Percentiles rank a stretch among this genome's conserved stretches.
phyloP scores from a whole-genome alignment of 2,329 filamentous ascomycete species.

The Cryphonectria radicalis region DNA sequence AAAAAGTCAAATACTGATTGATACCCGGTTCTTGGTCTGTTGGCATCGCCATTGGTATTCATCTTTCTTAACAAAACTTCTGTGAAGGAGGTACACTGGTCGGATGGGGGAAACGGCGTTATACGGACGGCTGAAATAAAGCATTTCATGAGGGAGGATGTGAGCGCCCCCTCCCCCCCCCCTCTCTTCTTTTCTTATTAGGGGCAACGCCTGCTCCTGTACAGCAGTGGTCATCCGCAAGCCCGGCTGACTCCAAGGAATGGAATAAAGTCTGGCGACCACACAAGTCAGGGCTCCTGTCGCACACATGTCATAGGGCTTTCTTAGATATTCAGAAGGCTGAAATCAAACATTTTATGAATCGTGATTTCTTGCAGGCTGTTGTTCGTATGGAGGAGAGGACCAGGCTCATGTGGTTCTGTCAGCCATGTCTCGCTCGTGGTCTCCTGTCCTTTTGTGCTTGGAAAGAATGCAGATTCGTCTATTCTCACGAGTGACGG shows the following conservation, averaged over 20 bases:
- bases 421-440: background rate
- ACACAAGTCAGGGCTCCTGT: background rate
- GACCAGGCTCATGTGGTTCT: background rate
- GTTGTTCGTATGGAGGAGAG: background rate
- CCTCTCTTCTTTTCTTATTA: too few species aligned
- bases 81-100: constrained; percentile 8
- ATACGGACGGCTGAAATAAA: constrained; percentile 20
- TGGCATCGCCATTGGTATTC: constrained; percentile 4
- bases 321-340: background rate
- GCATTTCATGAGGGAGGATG: constrained; percentile 14
- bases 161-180: background rate
- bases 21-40: constrained; percentile 2
- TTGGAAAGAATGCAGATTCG: background rate
- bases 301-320: background rate
- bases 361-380: background rate
- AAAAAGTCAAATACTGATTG: constrained; percentile 2
- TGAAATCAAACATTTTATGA: background rate
- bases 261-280: background rate
- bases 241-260: background rate
- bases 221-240: background rate
- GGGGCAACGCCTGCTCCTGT: background rate
- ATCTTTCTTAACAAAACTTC: constrained; percentile 8
- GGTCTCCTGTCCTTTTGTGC: background rate
- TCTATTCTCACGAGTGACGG: background rate
- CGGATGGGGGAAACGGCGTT: constrained; percentile 24